phyloP scores from a whole-genome alignment of 441 rosid genomes.

The Sinapis alba region DNA sequence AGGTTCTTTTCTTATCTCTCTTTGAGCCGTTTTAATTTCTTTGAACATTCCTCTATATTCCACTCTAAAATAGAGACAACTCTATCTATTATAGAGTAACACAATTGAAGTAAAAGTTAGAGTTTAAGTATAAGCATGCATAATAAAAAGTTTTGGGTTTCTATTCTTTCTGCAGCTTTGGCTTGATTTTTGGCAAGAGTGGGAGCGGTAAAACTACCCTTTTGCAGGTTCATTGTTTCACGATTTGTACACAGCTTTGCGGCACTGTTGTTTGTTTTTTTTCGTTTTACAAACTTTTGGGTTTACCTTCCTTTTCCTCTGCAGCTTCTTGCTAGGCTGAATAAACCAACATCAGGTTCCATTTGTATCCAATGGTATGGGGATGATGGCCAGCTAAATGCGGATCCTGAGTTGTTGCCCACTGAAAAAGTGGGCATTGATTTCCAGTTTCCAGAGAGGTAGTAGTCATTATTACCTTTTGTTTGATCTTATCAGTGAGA shows the following conservation, averaged over 20 bases:
- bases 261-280: background rate
- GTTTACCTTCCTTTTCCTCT: constrained; percentile 19
- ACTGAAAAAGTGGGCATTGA: constrained; percentile 88
- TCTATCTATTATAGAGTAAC: too few species aligned
- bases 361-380: constrained; percentile 69
- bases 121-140: background rate
- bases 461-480: constrained; percentile 19
- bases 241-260: background rate
- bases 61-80: too few species aligned
- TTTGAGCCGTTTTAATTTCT: too few species aligned
- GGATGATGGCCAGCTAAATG: constrained; percentile 55
- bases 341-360: constrained; percentile 85
- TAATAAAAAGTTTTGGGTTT: constrained; percentile 22
- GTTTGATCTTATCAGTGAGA: constrained; percentile 10
- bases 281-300: constrained; percentile 5
- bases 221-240: constrained; percentile 56
- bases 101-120: too few species aligned
- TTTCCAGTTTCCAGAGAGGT: constrained; percentile 94
- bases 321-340: constrained; percentile 90
- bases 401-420: constrained; percentile 49
- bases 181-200: constrained; percentile 92
- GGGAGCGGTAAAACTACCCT: constrained; percentile 98
- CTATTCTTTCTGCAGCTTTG: constrained; percentile 60
- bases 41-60: too few species aligned
- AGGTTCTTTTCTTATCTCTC: too few species aligned